These are phyloP conservation scores for Spironucleus salmonicida DNA, from an alignment of 208 protist genomes.

Conservation along the genomic window DNA sequence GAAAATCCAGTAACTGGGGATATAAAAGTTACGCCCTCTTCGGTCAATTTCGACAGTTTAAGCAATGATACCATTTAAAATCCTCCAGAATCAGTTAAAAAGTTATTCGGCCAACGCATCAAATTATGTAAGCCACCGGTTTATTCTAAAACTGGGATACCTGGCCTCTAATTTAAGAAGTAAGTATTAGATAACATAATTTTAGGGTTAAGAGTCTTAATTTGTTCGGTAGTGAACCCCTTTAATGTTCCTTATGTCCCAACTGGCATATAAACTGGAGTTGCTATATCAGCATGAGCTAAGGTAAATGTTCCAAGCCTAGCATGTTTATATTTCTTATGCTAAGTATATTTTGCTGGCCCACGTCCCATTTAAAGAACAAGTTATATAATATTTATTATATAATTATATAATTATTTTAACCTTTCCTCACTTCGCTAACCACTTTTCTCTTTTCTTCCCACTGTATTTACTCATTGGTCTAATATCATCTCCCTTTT, in stretches of 20 bases:
- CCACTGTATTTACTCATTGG: constrained; percentile 5
- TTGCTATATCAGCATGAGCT: constrained; percentile 27
- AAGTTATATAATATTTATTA: too few relatives aligned
- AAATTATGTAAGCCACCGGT: constrained; percentile 45
- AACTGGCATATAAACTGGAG: constrained; percentile 51
- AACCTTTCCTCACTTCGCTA: too few relatives aligned
- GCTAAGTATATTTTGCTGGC: too few relatives aligned
- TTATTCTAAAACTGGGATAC: constrained; percentile 36
- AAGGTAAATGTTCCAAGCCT: constrained; percentile 30
- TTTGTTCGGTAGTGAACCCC: constrained; percentile 41
- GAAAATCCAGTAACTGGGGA: constrained; percentile 81
- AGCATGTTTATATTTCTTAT: background rate
- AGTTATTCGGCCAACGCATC: constrained; percentile 32
- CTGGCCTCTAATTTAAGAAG: constrained; percentile 40
- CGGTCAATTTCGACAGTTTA: constrained; percentile 43
- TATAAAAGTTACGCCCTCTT: constrained; percentile 84
- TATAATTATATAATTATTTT: too few relatives aligned
- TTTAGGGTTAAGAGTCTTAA: constrained; percentile 38
- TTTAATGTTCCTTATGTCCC: constrained; percentile 44
- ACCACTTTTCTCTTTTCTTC: too few relatives aligned
- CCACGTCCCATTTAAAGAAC: too few relatives aligned
- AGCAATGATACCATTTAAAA: constrained; percentile 52
- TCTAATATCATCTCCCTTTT: background rate
- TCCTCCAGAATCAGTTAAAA: constrained; percentile 49
- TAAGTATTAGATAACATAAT: constrained; percentile 51